These are phyloP conservation scores for Cladophialophora psammophila DNA, from an alignment of 2,329 filamentous ascomycete genomes.

Conservation along the genomic window DNA sequence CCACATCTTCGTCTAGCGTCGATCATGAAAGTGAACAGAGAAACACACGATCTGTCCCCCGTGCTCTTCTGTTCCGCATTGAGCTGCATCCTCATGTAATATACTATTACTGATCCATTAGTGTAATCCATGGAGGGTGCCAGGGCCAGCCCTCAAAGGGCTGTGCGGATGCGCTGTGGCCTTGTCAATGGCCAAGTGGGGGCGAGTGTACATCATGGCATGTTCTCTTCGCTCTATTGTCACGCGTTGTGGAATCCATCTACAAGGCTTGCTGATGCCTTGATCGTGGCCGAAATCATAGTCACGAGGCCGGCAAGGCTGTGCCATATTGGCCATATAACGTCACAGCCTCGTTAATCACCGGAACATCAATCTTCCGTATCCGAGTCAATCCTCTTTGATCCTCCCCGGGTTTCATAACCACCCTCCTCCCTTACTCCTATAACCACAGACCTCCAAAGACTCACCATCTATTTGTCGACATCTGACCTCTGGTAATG, in stretches of 20 bases:
- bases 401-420: no score
- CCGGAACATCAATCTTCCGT: slow-evolving; percentile 1
- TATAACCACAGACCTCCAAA: not conserved
- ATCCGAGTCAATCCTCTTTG: no score
- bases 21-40: not conserved
- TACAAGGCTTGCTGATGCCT: no score
- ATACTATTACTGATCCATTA: not conserved
- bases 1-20: not conserved
- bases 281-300: no score
- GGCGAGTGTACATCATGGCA: not conserved
- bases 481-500: not conserved
- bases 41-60: not conserved
- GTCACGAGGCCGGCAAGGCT: not conserved
- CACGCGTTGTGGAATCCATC: no score
- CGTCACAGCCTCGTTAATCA: not conserved
- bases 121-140: not conserved
- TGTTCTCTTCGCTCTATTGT: not conserved
- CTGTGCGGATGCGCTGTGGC: no score
- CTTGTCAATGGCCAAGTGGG: no score
- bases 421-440: no score
- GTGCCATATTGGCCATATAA: not conserved
- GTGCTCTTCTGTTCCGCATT: not conserved
- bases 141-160: no score
- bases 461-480: not conserved
- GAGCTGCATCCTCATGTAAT: not conserved